These are phyloP conservation scores for Acephala macrosclerotiorum DNA, from an alignment of 2,329 filamentous ascomycete genomes.

Conservation along the genomic window DNA sequence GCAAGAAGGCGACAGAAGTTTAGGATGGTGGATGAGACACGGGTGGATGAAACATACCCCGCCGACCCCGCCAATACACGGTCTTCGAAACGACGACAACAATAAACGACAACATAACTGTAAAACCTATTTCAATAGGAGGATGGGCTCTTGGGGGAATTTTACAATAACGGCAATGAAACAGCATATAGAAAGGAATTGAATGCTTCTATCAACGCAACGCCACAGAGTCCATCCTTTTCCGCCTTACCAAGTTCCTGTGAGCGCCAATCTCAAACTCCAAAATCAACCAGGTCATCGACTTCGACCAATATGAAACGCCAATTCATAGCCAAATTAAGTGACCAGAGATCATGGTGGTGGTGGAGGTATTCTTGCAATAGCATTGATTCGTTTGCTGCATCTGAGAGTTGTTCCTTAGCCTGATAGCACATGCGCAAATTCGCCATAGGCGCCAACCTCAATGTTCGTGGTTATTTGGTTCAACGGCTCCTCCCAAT, in stretches of 20 bases:
- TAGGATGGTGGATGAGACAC: constrained; percentile 5
- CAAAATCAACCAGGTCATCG: neutral
- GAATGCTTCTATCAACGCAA: neutral
- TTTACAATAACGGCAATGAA: neutral
- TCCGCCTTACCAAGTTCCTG: neutral
- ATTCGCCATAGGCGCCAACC: neutral
- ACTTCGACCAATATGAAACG: constrained; percentile 18
- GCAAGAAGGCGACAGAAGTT: constrained; percentile 36
- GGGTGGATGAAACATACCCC: neutral
- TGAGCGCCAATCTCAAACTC: neutral
- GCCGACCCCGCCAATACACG: neutral
- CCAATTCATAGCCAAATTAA: constrained; percentile 18
- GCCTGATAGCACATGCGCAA: neutral
- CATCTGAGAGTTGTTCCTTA: neutral
- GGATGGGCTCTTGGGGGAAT: neutral
- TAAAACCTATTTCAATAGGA: neutral
- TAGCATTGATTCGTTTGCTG: neutral
- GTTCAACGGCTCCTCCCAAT: constrained; percentile 1
- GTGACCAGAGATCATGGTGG: neutral
- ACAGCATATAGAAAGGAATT: neutral
- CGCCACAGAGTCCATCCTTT: neutral
- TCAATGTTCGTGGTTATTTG: too few species aligned
- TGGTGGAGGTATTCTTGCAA: neutral
- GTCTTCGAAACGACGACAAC: neutral
- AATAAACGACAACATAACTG: neutral